Evolutionary conservation across 2,329 filamentous ascomycete genomes (phyloP).

Genomic region (Daldinia sp.): DNA sequence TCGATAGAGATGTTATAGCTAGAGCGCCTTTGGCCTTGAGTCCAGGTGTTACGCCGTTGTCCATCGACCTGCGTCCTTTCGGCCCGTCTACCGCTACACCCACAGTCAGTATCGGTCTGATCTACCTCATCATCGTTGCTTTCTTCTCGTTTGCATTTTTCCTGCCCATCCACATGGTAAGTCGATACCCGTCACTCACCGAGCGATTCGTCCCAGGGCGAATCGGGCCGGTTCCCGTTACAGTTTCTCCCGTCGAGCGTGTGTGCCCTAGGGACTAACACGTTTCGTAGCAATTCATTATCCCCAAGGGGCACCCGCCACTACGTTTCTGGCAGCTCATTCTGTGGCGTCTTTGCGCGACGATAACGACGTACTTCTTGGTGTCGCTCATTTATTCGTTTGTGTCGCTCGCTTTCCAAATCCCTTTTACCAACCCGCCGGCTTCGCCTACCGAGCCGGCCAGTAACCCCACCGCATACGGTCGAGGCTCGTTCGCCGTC

Average conservation of each 20-base stretch:
- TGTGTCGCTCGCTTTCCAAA: conserved; percentile 69
- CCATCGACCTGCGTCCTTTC: conserved; percentile 67
- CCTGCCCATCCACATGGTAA: conserved; percentile 65
- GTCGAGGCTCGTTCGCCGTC: conserved; percentile 65
- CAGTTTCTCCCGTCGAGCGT: neutral
- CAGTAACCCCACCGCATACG: conserved; percentile 60
- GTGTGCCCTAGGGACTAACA: neutral
- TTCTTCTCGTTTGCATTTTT: conserved; percentile 74
- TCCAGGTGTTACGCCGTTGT: conserved; percentile 44
- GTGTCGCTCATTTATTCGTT: conserved; percentile 70
- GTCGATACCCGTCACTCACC: conserved; percentile 5
- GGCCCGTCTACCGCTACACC: conserved; percentile 62
- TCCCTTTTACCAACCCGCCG: conserved; percentile 64
- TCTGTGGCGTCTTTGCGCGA: conserved; percentile 65
- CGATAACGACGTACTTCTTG: conserved; percentile 65
- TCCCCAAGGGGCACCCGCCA: conserved; percentile 62
- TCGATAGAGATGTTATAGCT: conserved; percentile 43
- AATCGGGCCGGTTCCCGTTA: neutral
- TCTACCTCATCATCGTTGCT: conserved; percentile 72
- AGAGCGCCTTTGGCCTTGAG: conserved; percentile 45
- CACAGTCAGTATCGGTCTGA: conserved; percentile 68
- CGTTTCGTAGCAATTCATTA: conserved; percentile 56
- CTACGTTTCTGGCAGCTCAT: conserved; percentile 66
- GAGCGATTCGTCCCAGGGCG: neutral
- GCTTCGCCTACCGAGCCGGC: conserved; percentile 48